Percentiles rank a stretch among this genome's conserved stretches.
These are phyloP conservation scores for Metschnikowia koreensis DNA, from an alignment of 805 yeast species.

Conservation along the genomic window DNA sequence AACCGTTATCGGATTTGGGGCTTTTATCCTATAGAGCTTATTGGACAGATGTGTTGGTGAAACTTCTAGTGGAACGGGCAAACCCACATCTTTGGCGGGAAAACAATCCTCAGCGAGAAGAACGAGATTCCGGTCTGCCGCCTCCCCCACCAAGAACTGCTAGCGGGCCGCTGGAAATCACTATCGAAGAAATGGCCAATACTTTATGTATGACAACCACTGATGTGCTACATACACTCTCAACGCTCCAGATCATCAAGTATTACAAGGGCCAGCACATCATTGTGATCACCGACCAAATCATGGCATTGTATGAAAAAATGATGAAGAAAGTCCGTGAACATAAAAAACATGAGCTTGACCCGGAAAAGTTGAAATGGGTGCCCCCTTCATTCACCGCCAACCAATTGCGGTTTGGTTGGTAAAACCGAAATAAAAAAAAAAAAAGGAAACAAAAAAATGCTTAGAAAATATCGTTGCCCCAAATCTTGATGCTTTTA, in stretches of 20 bases:
- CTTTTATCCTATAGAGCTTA: slow-evolving; percentile 88
- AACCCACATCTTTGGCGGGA: slow-evolving; percentile 37
- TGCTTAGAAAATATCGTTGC: slow-evolving; percentile 28
- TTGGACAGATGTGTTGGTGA: slow-evolving; percentile 90
- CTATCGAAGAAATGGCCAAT: slow-evolving; percentile 87
- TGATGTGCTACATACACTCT: slow-evolving; percentile 90
- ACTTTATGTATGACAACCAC: slow-evolving; percentile 94
- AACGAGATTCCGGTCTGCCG: slow-evolving; percentile 22
- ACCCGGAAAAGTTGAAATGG: slow-evolving; percentile 76
- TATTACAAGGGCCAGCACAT: slow-evolving; percentile 95
- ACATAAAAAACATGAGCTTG: slow-evolving; percentile 73
- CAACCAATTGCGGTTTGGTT: slow-evolving; percentile 91
- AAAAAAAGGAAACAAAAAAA: too few relatives aligned
- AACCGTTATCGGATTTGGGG: slow-evolving; percentile 94
- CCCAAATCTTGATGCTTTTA: slow-evolving; percentile 79
- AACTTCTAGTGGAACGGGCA: slow-evolving; percentile 60
- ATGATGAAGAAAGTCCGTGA: slow-evolving; percentile 48
- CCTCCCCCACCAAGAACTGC: slow-evolving; percentile 22
- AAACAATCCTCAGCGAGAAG: slow-evolving; percentile 38
- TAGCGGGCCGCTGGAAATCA: slow-evolving; percentile 46
- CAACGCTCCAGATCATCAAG: slow-evolving; percentile 83
- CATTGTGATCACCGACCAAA: slow-evolving; percentile 80
- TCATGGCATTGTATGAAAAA: slow-evolving; percentile 72
- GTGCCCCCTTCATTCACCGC: slow-evolving; percentile 96
- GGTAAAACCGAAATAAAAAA: slow-evolving; percentile 48